phyloP scores from a whole-genome alignment of 495 filamentous ascomycete genomes.

The Acidiella bohemica region DNA sequence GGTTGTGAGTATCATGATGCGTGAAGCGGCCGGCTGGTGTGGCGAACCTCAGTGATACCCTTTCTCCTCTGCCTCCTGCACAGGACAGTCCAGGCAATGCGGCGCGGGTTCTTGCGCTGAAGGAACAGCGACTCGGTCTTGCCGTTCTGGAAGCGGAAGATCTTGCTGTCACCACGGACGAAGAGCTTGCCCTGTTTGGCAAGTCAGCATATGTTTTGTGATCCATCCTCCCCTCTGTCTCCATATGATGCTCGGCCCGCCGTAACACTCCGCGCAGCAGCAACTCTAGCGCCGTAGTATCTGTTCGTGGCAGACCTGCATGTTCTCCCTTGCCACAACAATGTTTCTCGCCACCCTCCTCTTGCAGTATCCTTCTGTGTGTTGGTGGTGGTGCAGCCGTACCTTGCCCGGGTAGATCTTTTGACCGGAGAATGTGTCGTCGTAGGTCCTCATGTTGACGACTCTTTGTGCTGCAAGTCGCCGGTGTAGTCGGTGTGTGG shows the following conservation, averaged over 20 bases:
- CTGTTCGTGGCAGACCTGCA: no score
- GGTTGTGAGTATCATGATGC: neutral
- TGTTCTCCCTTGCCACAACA: no score
- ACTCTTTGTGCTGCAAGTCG: neutral
- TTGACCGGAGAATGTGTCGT: constrained; percentile 93
- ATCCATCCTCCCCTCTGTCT: no score
- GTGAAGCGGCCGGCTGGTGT: neutral
- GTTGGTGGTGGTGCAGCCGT: constrained; percentile 21
- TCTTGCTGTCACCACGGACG: constrained; percentile 98
- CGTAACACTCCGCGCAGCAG: no score
- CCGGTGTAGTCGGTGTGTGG: constrained; percentile 1
- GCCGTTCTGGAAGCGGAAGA: constrained; percentile 99
- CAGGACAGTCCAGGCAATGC: constrained; percentile 96
- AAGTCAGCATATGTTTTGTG: constrained; percentile 1
- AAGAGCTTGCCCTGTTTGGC: constrained; percentile 87
- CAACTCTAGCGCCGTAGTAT: no score
- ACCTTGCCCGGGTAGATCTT: constrained; percentile 99
- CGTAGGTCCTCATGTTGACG: constrained; percentile 88
- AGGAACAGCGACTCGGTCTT: constrained; percentile 99
- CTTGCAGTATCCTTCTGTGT: neutral
- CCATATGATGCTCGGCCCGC: neutral
- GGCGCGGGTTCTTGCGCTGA: constrained; percentile 99
- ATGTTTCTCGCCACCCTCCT: neutral
- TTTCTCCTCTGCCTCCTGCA: constrained; percentile 98
- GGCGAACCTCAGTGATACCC: constrained; percentile 95